Conservation (phyloP, 805 yeast species). For the Hyphopichia homilentoma region DNA sequence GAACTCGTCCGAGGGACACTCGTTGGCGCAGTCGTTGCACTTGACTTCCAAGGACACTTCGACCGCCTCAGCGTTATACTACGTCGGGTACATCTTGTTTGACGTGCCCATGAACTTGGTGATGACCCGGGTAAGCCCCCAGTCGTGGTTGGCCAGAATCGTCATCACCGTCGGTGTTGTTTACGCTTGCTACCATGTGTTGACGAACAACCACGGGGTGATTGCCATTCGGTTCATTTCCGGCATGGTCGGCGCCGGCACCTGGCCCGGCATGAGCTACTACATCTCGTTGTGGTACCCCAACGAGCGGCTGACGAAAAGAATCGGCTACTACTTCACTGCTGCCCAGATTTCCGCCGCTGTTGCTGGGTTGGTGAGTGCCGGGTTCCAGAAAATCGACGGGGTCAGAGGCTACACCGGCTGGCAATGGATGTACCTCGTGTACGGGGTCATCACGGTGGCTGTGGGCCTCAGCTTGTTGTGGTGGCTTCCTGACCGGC, state of each 20-base stretch:
- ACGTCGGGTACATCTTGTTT: conserved; percentile 78
- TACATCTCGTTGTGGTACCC: conserved; percentile 86
- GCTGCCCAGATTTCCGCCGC: conserved; percentile 91
- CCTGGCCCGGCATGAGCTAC: conserved; percentile 89
- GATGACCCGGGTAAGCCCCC: conserved; percentile 83
- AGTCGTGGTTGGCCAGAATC: conserved; percentile 79
- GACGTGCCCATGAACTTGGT: conserved; percentile 85
- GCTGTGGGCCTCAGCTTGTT: conserved; percentile 58
- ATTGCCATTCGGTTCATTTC: conserved; percentile 69
- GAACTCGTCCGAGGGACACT: conserved; percentile 62
- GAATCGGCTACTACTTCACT: conserved; percentile 86
- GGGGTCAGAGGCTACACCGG: conserved; percentile 67
- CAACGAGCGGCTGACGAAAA: conserved; percentile 63
- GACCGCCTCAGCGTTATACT: conserved; percentile 75
- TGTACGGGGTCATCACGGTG: conserved; percentile 70
- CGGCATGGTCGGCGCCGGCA: conserved; percentile 79
- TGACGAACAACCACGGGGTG: conserved; percentile 54
- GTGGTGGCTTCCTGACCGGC: conserved; percentile 89
- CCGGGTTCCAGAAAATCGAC: conserved; percentile 85
- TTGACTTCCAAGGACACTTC: conserved; percentile 57
- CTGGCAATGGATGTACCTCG: conserved; percentile 82
- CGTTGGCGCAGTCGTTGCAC: conserved; percentile 49
- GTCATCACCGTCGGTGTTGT: conserved; percentile 75
- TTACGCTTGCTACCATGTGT: conserved; percentile 67
- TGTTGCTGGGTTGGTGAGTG: conserved; percentile 83